Percentiles rank a stretch among this genome's conserved stretches.
Conservation (phyloP, 1,284 basidiomycete species). For the Trichosporon faecale region DNA sequence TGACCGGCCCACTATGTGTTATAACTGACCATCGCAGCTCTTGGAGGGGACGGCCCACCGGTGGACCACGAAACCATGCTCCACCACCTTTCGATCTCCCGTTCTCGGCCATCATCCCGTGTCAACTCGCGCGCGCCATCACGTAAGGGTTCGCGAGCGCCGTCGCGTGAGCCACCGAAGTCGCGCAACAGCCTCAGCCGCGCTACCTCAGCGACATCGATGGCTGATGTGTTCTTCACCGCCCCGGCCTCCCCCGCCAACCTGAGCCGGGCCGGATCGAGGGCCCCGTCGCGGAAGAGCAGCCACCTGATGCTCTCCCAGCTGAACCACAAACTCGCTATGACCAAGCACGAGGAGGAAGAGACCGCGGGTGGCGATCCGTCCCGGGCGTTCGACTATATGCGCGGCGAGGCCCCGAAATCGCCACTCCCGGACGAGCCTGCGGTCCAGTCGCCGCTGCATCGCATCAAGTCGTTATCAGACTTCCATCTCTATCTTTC, state of each 20-base stretch:
- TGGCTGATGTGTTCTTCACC: slow-evolving; percentile 49
- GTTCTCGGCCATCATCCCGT: slow-evolving; percentile 21
- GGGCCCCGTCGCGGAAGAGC: slow-evolving; percentile 16
- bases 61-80: slow-evolving; percentile 32
- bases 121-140: slow-evolving; percentile 19
- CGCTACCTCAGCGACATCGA: slow-evolving; percentile 32
- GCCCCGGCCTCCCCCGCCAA: slow-evolving; percentile 38
- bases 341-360: slow-evolving; percentile 23
- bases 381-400: neutral
- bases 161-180: slow-evolving; percentile 9
- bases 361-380: slow-evolving; percentile 3
- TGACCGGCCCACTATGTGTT: neutral
- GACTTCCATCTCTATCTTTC: slow-evolving; percentile 52
- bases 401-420: slow-evolving; percentile 1
- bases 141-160: slow-evolving; percentile 16
- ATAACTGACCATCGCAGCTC: slow-evolving; percentile 24
- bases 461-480: slow-evolving; percentile 43
- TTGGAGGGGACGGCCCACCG: slow-evolving; percentile 33
- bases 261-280: slow-evolving; percentile 3
- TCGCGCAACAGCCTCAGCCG: slow-evolving; percentile 9
- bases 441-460: slow-evolving; percentile 20
- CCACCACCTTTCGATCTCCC: slow-evolving; percentile 29
- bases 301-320: slow-evolving; percentile 14
- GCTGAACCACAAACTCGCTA: slow-evolving; percentile 19
- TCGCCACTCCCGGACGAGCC: slow-evolving; percentile 9